Base-by-base conservation (phyloP, 495 filamentous ascomycete species). In the Daldinia vernicosa region DNA sequence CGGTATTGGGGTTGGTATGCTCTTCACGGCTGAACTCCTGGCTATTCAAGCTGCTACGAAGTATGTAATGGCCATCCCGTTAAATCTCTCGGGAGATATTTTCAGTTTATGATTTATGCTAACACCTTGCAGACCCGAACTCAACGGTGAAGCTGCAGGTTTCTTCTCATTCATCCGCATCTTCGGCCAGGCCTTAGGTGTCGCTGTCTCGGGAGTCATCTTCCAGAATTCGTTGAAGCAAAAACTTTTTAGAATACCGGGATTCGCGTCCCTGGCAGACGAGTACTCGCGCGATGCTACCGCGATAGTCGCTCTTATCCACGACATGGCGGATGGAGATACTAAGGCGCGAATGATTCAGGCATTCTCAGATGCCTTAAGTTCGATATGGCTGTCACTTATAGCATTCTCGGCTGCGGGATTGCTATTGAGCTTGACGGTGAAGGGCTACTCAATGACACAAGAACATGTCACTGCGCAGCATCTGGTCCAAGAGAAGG, bases 331-430 rank as follows among this genome's bases (percentile, higher is more conserved):
- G 1, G 76, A 81, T 30, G 80, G 77, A 0, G 57, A 53, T 0
- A 69, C 71, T 3, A 87, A 84, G 75, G 66, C 66, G 0, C 60
- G 85, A 32, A 64, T 92, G 28, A 80, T 87, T 28, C 71, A 79
- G 26, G 84, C 84, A 2, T 90, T 88, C 76, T 82, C 83, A 0
- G 87, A 89, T 69, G 82, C 83, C 57, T 54, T 92, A 67, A 80
- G 84, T 60, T 80, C 83, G 3, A 84, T 91, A 9, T 91, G 88
- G 88, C 74, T 83, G 1, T 83, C 87, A 65, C 86, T 88, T 60
- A 60, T 74, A 40, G 75, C 71, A 11, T 66, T 79, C 32, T 66
- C 71, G 27, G 76, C 64, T 9, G 47, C 70, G 2, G 67, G 51
- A 15, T 27, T 80, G 54, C 7, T 76, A 7, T 28, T 75, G 6